Conservation (phyloP, 345 rosid species). For the Ceriops zippeliana region DNA sequence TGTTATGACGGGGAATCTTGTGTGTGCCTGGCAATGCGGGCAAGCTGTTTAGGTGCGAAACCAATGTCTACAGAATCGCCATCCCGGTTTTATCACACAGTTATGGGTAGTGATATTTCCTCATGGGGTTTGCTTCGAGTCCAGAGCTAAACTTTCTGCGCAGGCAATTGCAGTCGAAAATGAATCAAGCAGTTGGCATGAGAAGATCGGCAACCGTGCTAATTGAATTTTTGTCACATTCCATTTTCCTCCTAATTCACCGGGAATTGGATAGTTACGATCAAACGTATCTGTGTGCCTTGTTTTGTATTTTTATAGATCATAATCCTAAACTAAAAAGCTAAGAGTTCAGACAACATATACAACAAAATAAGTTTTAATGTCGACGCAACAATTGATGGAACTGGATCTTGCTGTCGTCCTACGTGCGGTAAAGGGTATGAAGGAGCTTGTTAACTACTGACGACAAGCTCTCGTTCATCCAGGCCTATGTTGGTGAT, state of each 20-base stretch:
- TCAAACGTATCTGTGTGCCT: no score
- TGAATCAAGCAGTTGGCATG: conserved; percentile 31
- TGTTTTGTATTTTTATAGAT: no score
- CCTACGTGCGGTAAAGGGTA: no score
- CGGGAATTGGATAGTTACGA: no score
- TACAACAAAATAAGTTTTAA: no score
- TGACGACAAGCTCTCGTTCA: no score
- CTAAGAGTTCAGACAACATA: no score
- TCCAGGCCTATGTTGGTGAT: no score
- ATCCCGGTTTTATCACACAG: conserved; percentile 21
- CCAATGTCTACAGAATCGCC: conserved; percentile 21
- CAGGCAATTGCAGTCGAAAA: conserved; percentile 52
- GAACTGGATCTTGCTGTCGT: no score
- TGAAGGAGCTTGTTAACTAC: no score
- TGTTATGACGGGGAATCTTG: background rate
- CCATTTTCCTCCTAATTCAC: background rate
- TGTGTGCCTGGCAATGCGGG: conserved; percentile 19
- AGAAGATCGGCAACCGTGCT: conserved; percentile 42
- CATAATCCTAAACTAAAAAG: no score
- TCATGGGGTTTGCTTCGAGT: conserved; percentile 26
- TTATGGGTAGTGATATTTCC: conserved; percentile 24
- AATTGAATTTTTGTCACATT: background rate
- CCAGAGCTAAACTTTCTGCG: conserved; percentile 45
- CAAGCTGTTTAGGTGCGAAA: conserved; percentile 19
- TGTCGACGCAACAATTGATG: no score